phyloP scores from a whole-genome alignment of 768 basidiomycete species.

The Leccinum sublutescens region DNA sequence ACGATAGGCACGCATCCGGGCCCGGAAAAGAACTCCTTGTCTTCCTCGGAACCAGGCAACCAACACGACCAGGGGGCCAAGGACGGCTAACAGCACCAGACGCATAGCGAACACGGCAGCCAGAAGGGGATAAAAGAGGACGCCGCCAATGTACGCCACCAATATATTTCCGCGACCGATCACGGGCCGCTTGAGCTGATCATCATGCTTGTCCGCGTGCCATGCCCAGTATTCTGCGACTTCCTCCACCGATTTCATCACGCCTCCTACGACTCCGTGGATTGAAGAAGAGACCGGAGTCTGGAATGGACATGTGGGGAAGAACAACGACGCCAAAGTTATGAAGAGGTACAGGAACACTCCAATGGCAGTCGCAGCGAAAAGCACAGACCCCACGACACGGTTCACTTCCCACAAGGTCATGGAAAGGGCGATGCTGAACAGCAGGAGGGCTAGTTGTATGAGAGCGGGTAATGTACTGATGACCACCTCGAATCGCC shows the following conservation, averaged over 20 bases:
- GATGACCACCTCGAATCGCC: constrained; percentile 19
- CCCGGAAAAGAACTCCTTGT: neutral
- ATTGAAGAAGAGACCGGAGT: constrained; percentile 17
- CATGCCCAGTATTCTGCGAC: constrained; percentile 6
- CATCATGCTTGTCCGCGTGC: neutral
- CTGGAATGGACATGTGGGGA: constrained; percentile 17
- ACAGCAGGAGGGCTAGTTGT: constrained; percentile 24
- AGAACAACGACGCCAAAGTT: constrained; percentile 15
- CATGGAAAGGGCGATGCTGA: constrained; percentile 14
- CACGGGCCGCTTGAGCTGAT: constrained; percentile 1
- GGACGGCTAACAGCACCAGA: neutral
- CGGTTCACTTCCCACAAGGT: constrained; percentile 13
- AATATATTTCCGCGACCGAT: neutral
- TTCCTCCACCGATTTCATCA: neutral
- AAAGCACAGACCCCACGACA: constrained; percentile 10
- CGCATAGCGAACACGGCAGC: neutral
- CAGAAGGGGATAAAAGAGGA: constrained; percentile 3
- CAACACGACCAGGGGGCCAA: neutral
- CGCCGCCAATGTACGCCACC: neutral
- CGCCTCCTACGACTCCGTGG: neutral
- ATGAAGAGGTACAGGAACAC: constrained; percentile 17
- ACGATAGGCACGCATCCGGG: neutral
- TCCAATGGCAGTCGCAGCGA: constrained; percentile 10
- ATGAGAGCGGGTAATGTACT: constrained; percentile 15
- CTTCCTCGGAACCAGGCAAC: neutral